Conservation (phyloP, 306 rosid genomes). For the Purshia tridentata region DNA sequence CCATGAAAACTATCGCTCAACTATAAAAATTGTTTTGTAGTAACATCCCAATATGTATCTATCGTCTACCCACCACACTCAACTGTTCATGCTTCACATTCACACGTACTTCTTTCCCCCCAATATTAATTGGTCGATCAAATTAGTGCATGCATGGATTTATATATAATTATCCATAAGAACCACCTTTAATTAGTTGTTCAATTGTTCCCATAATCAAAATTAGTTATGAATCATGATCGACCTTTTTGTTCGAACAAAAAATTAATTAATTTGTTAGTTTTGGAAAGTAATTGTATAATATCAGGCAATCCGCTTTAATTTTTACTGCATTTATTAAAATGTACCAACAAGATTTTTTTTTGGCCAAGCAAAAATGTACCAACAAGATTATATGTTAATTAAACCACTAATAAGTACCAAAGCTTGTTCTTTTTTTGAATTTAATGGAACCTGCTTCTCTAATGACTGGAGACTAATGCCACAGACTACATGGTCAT, state of each 20-base stretch:
- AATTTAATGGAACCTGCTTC: too few relatives aligned
- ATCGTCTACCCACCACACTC: background rate
- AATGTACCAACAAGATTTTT: background rate
- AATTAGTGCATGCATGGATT: background rate
- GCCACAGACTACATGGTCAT: too few relatives aligned
- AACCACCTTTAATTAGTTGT: background rate
- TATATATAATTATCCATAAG: background rate
- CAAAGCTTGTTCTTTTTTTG: too few relatives aligned
- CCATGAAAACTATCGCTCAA: slow-evolving; percentile 28
- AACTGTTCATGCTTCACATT: background rate
- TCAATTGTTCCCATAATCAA: background rate
- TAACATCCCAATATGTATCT: slow-evolving; percentile 1
- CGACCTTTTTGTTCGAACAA: background rate
- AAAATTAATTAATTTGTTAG: background rate
- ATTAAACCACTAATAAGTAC: too few relatives aligned
- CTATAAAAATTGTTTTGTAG: slow-evolving; percentile 10
- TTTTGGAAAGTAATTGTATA: background rate
- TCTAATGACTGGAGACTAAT: too few relatives aligned
- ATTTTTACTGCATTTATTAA: background rate
- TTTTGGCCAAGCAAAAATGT: too few relatives aligned
- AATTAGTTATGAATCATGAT: too few relatives aligned
- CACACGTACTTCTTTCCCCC: background rate
- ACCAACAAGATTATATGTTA: too few relatives aligned
- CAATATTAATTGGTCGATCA: too few relatives aligned
- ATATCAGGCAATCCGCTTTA: background rate